Percentiles rank a stretch among this genome's conserved stretches.
These are phyloP conservation scores for Nemania sp. DNA, from an alignment of 2,329 filamentous ascomycete genomes.

Conservation along the genomic window DNA sequence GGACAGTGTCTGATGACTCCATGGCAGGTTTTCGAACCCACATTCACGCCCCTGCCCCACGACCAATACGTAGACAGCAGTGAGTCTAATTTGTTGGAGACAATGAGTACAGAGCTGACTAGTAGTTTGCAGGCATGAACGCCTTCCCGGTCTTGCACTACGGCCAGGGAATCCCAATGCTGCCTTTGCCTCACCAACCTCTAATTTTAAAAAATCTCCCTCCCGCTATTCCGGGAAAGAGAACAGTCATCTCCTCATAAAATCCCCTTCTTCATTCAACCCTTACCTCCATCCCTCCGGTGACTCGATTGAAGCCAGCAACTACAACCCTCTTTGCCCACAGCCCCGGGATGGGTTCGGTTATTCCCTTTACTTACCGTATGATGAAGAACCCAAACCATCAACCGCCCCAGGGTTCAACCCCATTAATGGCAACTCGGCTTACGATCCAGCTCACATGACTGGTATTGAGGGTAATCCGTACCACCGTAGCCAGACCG, in stretches of 20 bases:
- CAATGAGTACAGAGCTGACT: constrained; percentile 33
- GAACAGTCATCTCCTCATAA: constrained; percentile 47
- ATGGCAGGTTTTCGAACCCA: constrained; percentile 42
- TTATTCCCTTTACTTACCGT: constrained; percentile 46
- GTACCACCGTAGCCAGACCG: constrained; percentile 40
- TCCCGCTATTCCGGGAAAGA: constrained; percentile 50
- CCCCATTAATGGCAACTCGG: constrained; percentile 43
- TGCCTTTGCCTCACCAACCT: constrained; percentile 47
- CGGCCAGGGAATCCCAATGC: constrained; percentile 55
- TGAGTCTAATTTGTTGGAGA: constrained; percentile 41
- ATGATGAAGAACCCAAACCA: constrained; percentile 48
- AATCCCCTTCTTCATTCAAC: constrained; percentile 45
- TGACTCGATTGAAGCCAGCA: constrained; percentile 44
- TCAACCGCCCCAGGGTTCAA: constrained; percentile 44
- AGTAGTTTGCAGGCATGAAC: constrained; percentile 51
- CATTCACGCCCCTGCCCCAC: constrained; percentile 30
- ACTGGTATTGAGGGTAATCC: constrained; percentile 36
- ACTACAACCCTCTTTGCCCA: constrained; percentile 52
- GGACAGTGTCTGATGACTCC: constrained; percentile 34
- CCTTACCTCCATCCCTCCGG: constrained; percentile 47
- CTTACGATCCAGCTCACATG: constrained; percentile 44
- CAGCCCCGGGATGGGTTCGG: constrained; percentile 49
- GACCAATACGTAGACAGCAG: constrained; percentile 43
- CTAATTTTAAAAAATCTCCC: constrained; percentile 46
- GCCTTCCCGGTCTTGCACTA: constrained; percentile 54